Evolutionary conservation across 2,329 filamentous ascomycete genomes (phyloP), one percentile per base, ranked within the genome.

Genomic region (Dactylellina leptospora): DNA sequence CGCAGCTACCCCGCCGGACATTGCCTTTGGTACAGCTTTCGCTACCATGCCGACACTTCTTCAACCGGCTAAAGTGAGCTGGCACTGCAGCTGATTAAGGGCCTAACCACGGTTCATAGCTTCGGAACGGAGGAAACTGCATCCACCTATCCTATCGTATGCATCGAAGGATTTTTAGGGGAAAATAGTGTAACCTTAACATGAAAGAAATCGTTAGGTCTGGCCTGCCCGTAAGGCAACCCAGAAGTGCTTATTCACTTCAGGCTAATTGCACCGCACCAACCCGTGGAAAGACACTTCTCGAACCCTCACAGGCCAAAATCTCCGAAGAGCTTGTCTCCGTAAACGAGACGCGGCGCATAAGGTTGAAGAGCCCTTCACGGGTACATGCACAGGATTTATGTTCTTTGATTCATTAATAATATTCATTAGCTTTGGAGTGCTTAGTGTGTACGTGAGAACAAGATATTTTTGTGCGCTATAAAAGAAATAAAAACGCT

Each of bases 11-110:
- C 45, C 25, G 23, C 47, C 13, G 20, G n/a, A n/a, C n/a, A n/a
- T n/a, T n/a, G n/a, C n/a, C n/a, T 30, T 51, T 23, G n/a, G 13
- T n/a, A n/a, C 47, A 3, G 16, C 9, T n/a, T 27, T 68, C 62
- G 62, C 62, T 59, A 54, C 54, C 45, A 68, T 60, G 62, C 62
- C 54, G 62, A 68, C 36, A 11, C 10, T 40, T 40, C 10, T 50
- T 45, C 38, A 16, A 38, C 53, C 62, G 53, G 62, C 27, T 68
- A 59, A 68, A 68, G 50, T 68, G 62, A 47, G 62, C 53, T 68
- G 62, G 54, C 62, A 60, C 36, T 58, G 50, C 36, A 54, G 54
- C 50, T 36, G 42, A 51, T 28, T 45, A 53, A 61, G 11, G 47
- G 27, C 33, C 18, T 40, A 38, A 55, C 4, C 51, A 38, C 51